A percentile compares a stretch with the other conserved stretches of the same genome.
phyloP scores from a whole-genome alignment of 495 filamentous ascomycete genomes.

The Venustampulla echinocandica region DNA sequence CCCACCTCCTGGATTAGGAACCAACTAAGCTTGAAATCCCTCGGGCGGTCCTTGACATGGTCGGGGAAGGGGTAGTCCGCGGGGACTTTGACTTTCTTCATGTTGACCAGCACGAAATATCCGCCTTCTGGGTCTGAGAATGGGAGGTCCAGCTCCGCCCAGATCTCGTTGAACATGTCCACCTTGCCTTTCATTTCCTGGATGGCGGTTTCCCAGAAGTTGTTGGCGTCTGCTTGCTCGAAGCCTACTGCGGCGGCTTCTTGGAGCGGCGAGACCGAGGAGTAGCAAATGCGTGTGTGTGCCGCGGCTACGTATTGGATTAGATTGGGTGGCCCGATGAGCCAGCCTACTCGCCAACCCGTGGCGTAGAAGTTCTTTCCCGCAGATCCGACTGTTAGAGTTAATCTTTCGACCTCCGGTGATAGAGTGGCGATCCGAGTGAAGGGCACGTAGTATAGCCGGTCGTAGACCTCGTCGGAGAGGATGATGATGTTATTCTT shows the following conservation, averaged over 20 bases:
- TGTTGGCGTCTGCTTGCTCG: constrained; percentile 72
- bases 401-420: constrained; percentile 75
- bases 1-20: constrained; percentile 94
- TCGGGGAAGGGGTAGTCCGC: constrained; percentile 76
- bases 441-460: constrained; percentile 90
- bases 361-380: constrained; percentile 98
- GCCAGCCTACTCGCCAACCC: constrained; percentile 92
- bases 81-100: constrained; percentile 75
- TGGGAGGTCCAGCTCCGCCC: constrained; percentile 79
- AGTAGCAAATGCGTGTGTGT: constrained; percentile 95
- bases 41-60: constrained; percentile 72
- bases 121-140: constrained; percentile 93
- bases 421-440: constrained; percentile 85
- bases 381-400: constrained; percentile 86
- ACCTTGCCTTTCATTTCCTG: constrained; percentile 87
- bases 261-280: constrained; percentile 84
- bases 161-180: constrained; percentile 74
- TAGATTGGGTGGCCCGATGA: constrained; percentile 80
- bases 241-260: constrained; percentile 96
- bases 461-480: constrained; percentile 93
- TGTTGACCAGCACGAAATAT: constrained; percentile 92
- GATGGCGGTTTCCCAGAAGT: constrained; percentile 84
- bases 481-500: constrained; percentile 93
- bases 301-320: constrained; percentile 89
- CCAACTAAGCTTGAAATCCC: constrained; percentile 93